A percentile compares a stretch with the other conserved stretches of the same genome.
Conservation (phyloP, 805 yeast genomes). For the Pichia sporocuriosa region DNA sequence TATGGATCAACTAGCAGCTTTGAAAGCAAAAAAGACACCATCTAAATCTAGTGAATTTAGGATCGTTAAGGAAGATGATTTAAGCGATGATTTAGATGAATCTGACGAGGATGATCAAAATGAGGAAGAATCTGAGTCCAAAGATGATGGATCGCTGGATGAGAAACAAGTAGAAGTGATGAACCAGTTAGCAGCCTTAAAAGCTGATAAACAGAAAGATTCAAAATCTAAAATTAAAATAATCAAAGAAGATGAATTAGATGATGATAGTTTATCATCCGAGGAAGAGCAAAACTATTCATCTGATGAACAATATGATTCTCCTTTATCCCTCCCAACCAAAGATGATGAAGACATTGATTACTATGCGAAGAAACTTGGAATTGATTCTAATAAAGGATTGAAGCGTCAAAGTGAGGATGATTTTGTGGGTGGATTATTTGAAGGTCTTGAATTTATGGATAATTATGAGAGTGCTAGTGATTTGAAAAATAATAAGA, state of each 20-base stretch:
- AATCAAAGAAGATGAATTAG: slow-evolving; percentile 20
- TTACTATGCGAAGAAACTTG: slow-evolving; percentile 78
- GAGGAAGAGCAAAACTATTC: slow-evolving; percentile 6
- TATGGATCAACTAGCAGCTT: slow-evolving; percentile 36
- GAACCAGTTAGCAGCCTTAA: slow-evolving; percentile 9
- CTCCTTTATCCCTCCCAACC: slow-evolving; percentile 5
- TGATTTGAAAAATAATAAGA: slow-evolving; percentile 5
- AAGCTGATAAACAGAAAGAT: slow-evolving; percentile 7
- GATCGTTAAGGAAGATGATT: slow-evolving; percentile 26
- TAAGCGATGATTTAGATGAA: slow-evolving; percentile 17
- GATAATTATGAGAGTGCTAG: slow-evolving; percentile 11
- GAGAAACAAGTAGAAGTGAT: slow-evolving; percentile 12
- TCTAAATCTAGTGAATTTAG: slow-evolving; percentile 18
- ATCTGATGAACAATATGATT: slow-evolving; percentile 16
- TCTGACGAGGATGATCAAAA: slow-evolving; percentile 17
- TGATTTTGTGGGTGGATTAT: slow-evolving; percentile 71
- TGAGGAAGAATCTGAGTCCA: slow-evolving; percentile 20
- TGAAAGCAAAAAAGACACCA: slow-evolving; percentile 28
- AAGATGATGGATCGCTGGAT: slow-evolving; percentile 6
- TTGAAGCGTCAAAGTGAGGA: slow-evolving; percentile 52
- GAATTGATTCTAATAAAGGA: slow-evolving; percentile 50
- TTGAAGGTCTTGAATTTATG: slow-evolving; percentile 62
- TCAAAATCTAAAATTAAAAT: slow-evolving; percentile 16
- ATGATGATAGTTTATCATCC: slow-evolving; percentile 13
- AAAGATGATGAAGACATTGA: slow-evolving; percentile 70